These are phyloP conservation scores for Apiospora phragmitis DNA, from an alignment of 2,329 filamentous ascomycete genomes.

Conservation along the genomic window DNA sequence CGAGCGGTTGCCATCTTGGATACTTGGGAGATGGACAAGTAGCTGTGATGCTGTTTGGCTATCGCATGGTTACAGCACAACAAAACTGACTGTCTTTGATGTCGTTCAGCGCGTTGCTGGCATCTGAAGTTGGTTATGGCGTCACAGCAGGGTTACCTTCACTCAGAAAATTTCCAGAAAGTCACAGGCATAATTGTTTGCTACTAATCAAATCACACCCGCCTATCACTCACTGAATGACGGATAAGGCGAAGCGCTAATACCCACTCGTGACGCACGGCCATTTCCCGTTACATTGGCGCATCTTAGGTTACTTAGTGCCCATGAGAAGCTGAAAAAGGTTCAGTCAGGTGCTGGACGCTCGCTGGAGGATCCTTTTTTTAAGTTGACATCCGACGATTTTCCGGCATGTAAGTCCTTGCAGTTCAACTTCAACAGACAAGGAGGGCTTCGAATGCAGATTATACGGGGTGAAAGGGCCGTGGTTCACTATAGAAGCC, in stretches of 20 bases:
- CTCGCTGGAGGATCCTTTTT: neutral
- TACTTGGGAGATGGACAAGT: neutral
- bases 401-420: slow-evolving; percentile 6
- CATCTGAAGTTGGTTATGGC: neutral
- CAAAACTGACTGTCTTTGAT: neutral
- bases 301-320: neutral
- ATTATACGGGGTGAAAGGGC: neutral
- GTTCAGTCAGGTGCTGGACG: neutral
- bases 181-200: neutral
- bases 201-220: neutral
- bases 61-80: neutral
- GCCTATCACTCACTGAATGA: neutral
- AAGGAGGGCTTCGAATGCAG: neutral
- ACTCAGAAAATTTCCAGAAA: slow-evolving; percentile 3
- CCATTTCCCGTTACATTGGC: neutral
- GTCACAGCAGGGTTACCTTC: neutral
- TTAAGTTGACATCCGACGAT: slow-evolving; percentile 4
- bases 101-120: neutral
- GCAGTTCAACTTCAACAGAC: neutral
- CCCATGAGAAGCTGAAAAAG: neutral
- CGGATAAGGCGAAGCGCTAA: neutral
- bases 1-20: slow-evolving; percentile 46
- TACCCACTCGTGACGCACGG: neutral
- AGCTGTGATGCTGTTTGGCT: neutral
- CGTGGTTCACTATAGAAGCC: neutral